Percentiles rank a stretch among this genome's conserved stretches.
These are phyloP conservation scores for Rhodotorula sp. DNA, from an alignment of 1,284 basidiomycete species.

Conservation along the genomic window DNA sequence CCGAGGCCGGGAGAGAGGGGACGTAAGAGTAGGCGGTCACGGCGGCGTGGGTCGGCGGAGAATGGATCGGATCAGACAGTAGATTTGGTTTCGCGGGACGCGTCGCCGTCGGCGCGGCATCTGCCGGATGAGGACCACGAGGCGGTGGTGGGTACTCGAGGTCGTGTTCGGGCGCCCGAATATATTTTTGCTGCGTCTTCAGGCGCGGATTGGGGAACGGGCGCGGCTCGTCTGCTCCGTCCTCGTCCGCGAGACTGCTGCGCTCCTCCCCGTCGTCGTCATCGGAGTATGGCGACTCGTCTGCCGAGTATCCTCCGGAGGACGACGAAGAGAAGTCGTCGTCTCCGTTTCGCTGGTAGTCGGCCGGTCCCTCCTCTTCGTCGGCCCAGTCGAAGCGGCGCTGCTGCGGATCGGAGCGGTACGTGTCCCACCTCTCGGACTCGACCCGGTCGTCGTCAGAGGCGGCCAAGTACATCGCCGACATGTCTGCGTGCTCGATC, in stretches of 20 bases:
- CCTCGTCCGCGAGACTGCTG: background rate
- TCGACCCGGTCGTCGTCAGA: background rate
- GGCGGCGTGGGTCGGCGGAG: background rate
- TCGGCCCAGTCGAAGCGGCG: constrained; percentile 3
- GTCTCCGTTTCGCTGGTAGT: background rate
- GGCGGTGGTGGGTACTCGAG: background rate
- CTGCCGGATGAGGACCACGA: background rate
- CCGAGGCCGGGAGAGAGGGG: background rate
- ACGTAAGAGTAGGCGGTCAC: background rate
- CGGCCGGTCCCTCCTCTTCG: background rate
- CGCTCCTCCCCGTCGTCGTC: background rate
- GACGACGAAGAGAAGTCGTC: background rate
- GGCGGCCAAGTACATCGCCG: background rate
- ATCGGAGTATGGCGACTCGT: background rate
- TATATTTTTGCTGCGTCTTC: constrained; percentile 7
- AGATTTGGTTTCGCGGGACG: background rate
- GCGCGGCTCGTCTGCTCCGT: background rate
- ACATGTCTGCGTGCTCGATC: background rate
- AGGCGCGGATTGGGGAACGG: constrained; percentile 13
- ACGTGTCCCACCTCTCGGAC: background rate
- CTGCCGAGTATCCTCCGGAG: background rate
- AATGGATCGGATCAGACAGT: background rate
- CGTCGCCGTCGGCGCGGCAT: background rate
- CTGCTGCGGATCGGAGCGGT: background rate
- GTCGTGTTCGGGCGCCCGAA: background rate